Percentiles rank a stretch among this genome's conserved stretches.
Evolutionary conservation across 495 filamentous ascomycete genomes (phyloP).

Genomic region (Tuber borchii): DNA sequence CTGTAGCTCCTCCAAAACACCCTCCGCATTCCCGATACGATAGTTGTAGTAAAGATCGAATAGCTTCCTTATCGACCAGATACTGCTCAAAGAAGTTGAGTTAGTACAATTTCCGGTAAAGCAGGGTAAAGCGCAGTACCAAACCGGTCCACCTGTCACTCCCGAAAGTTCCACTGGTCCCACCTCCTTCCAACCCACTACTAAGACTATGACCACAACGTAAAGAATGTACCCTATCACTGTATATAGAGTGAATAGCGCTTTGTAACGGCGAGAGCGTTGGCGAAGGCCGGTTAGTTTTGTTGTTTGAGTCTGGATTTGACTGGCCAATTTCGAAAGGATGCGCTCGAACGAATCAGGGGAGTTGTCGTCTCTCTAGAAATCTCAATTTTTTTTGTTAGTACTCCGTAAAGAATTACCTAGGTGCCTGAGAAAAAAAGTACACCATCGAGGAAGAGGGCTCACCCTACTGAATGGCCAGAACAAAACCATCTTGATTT

Average conservation of each 20-base stretch:
- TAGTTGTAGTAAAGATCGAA: slow-evolving; percentile 62
- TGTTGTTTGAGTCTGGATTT: slow-evolving; percentile 65
- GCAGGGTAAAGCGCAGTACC: slow-evolving; percentile 47
- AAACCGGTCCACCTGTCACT: slow-evolving; percentile 67
- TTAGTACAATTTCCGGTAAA: slow-evolving; percentile 14
- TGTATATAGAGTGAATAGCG: slow-evolving; percentile 82
- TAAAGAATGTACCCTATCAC: slow-evolving; percentile 84
- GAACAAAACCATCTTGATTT: slow-evolving; percentile 63
- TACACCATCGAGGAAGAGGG: background rate
- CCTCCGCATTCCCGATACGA: slow-evolving; percentile 61
- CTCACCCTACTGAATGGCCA: slow-evolving; percentile 69
- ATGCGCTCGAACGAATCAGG: slow-evolving; percentile 89
- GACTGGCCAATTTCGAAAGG: slow-evolving; percentile 68
- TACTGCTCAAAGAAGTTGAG: slow-evolving; percentile 30
- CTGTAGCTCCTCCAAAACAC: slow-evolving; percentile 64
- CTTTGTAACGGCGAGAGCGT: slow-evolving; percentile 68
- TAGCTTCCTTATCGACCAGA: slow-evolving; percentile 42
- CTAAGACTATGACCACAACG: slow-evolving; percentile 67
- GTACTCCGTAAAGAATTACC: background rate
- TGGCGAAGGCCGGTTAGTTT: slow-evolving; percentile 66
- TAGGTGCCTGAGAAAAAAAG: background rate
- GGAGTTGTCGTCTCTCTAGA: slow-evolving; percentile 71
- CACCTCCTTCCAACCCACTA: slow-evolving; percentile 79
- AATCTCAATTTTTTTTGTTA: background rate
- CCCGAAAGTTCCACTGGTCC: slow-evolving; percentile 66